Evolutionary conservation across 2,329 filamentous ascomycete genomes (phyloP).

Genomic region (Sporothrix sp.): DNA sequence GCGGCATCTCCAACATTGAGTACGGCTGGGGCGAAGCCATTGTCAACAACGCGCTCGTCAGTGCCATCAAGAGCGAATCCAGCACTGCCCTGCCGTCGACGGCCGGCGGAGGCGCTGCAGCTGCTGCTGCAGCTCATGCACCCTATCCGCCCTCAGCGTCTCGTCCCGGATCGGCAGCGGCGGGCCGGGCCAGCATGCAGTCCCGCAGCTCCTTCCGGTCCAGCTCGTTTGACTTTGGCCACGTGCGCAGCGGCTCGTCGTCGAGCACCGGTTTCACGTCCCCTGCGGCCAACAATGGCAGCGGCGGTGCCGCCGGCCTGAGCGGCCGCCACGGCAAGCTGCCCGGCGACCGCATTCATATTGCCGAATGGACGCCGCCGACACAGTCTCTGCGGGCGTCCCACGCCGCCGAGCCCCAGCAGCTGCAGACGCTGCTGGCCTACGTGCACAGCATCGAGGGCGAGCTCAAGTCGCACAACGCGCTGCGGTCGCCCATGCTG

Average conservation of each 20-base stretch:
- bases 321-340: slow-evolving; percentile 39
- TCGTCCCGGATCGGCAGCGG: slow-evolving; percentile 42
- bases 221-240: slow-evolving; percentile 54
- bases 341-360: slow-evolving; percentile 73
- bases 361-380: slow-evolving; percentile 83
- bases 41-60: slow-evolving; percentile 51
- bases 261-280: slow-evolving; percentile 33
- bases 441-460: slow-evolving; percentile 83
- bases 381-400: slow-evolving; percentile 84
- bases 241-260: slow-evolving; percentile 37
- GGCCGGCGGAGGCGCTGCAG: neutral
- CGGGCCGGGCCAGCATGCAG: slow-evolving; percentile 15
- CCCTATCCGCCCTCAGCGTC: slow-evolving; percentile 23
- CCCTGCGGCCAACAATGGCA: neutral
- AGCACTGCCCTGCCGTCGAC: slow-evolving; percentile 13
- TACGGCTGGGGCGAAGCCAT: slow-evolving; percentile 91
- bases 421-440: slow-evolving; percentile 60
- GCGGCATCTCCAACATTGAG: slow-evolving; percentile 92
- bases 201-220: slow-evolving; percentile 38
- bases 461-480: slow-evolving; percentile 79
- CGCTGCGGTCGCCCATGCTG: slow-evolving; percentile 76
- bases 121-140: slow-evolving; percentile 16
- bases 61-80: slow-evolving; percentile 43
- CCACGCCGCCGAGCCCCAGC: slow-evolving; percentile 66
- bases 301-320: neutral